Conservation (phyloP, 805 yeast species). For the Cyberlindnera sargentensis region DNA sequence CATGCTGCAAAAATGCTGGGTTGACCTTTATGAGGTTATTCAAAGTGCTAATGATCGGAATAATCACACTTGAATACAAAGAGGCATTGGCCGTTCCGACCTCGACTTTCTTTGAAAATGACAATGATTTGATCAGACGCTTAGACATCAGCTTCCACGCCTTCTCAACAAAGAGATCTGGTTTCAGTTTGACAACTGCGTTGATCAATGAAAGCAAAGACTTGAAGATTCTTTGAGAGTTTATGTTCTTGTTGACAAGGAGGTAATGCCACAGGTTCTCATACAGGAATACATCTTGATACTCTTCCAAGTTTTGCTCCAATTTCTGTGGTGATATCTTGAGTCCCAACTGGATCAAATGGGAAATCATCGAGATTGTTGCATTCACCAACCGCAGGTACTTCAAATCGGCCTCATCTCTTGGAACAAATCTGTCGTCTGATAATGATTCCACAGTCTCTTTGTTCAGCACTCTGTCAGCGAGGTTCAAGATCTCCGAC, state of each 20-base stretch:
- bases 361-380: slow-evolving; percentile 40
- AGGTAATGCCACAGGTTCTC: slow-evolving; percentile 41
- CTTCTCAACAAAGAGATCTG: slow-evolving; percentile 16
- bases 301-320: slow-evolving; percentile 16
- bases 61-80: slow-evolving; percentile 38
- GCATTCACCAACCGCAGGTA: slow-evolving; percentile 51
- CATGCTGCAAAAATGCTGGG: slow-evolving; percentile 47
- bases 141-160: slow-evolving; percentile 28
- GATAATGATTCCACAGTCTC: slow-evolving; percentile 63
- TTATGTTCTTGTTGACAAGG: slow-evolving; percentile 25
- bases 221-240: slow-evolving; percentile 36
- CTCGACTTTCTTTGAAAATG: slow-evolving; percentile 24
- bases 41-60: slow-evolving; percentile 44
- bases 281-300: slow-evolving; percentile 30
- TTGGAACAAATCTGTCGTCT: slow-evolving; percentile 63
- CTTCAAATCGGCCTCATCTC: slow-evolving; percentile 60
- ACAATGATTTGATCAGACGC: slow-evolving; percentile 26
- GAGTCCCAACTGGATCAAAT: slow-evolving; percentile 22
- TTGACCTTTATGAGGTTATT: slow-evolving; percentile 37
- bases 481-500: slow-evolving; percentile 47
- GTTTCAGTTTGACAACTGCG: slow-evolving; percentile 22
- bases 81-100: slow-evolving; percentile 28
- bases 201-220: slow-evolving; percentile 32
- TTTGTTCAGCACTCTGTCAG: slow-evolving; percentile 41
- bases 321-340: slow-evolving; percentile 15